These are phyloP conservation scores for Fusarium penzigii DNA, from an alignment of 2,329 filamentous ascomycete species.

Conservation along the genomic window DNA sequence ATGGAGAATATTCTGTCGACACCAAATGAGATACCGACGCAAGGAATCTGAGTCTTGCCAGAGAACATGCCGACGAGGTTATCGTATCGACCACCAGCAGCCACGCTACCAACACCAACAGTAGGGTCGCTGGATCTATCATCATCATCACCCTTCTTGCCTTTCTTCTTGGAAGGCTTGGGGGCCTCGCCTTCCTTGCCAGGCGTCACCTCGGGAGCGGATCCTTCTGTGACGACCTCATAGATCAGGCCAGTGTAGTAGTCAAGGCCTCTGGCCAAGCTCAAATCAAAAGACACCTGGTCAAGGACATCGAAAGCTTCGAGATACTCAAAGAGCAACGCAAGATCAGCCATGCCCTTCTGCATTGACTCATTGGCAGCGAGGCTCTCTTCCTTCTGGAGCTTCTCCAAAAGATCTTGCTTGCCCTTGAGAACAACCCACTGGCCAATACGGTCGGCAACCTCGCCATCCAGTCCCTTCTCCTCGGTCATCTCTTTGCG, in stretches of 20 bases:
- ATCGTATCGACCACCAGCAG: constrained; percentile 89
- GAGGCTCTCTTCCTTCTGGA: constrained; percentile 68
- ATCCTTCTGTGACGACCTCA: constrained; percentile 83
- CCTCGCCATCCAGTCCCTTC: constrained; percentile 74
- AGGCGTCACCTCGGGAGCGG: constrained; percentile 53
- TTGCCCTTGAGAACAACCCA: constrained; percentile 80
- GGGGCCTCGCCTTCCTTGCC: constrained; percentile 35
- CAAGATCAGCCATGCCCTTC: constrained; percentile 79
- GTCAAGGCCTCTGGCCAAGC: constrained; percentile 86
- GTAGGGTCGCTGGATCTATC: constrained; percentile 79
- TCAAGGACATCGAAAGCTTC: constrained; percentile 73
- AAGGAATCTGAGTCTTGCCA: constrained; percentile 75
- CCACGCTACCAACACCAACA: constrained; percentile 82
- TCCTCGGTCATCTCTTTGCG: constrained; percentile 91
- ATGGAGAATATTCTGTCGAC: constrained; percentile 96
- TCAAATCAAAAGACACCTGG: constrained; percentile 84
- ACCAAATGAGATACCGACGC: constrained; percentile 75
- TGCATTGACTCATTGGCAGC: constrained; percentile 73
- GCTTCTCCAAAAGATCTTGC: constrained; percentile 69
- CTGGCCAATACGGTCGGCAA: constrained; percentile 85
- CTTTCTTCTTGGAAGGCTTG: constrained; percentile 49
- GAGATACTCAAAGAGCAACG: constrained; percentile 78
- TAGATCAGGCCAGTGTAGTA: constrained; percentile 92
- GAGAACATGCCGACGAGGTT: constrained; percentile 93
- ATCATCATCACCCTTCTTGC: constrained; percentile 56